Base-by-base conservation (phyloP, 1,139 yeast genomes). In the Protomyces macrosporus region DNA sequence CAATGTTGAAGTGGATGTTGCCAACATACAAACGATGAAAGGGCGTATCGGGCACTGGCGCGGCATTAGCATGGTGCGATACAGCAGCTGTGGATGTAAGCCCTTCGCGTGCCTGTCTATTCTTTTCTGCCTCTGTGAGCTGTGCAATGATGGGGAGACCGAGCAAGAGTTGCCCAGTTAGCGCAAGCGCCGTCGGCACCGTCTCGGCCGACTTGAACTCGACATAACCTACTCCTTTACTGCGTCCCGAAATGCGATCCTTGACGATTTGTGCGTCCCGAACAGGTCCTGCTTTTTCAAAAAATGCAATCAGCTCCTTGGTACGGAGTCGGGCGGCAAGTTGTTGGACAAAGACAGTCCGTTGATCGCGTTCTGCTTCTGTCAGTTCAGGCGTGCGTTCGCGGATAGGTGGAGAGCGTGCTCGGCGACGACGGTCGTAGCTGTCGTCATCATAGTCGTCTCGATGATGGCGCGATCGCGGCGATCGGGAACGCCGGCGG, bases 301-400 rank as follows among this genome's bases (percentile, higher is more conserved):
- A 76, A 67, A 76, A 75, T 37, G 71, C 72, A 23, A 71, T 68
- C 61, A 76, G 69, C 52, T 76, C 77, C 33, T 71, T 68, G 0
- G 76, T 70, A 12, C 75, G 68, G 36, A 75, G 65, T 23, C 75
- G 68, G 4, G 75, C 75, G 1, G 78, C 76, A 35, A 76, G 68
- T 60, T 76, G 78, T 64, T 73, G 76, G 1, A 75, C 78, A 68
- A 75, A 75, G 30, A 76, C 75, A 1, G 78, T 76, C 16, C 78
- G 69, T 52, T 71, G 68, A 64, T 75, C 78, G 14, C 76, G 69
- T 40, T 73, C 75, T 51, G 70, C 72, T 51, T 70, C 72, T 16
- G 69, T 55, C 33, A 67, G 63, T 33, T 60, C 52, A 2, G 71
- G 70, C 5, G 69, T 67, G 30, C 65, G 32, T 32, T 45, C 48